Base-by-base conservation (phyloP, 768 basidiomycete genomes). In the Rhizopogon rudus region DNA sequence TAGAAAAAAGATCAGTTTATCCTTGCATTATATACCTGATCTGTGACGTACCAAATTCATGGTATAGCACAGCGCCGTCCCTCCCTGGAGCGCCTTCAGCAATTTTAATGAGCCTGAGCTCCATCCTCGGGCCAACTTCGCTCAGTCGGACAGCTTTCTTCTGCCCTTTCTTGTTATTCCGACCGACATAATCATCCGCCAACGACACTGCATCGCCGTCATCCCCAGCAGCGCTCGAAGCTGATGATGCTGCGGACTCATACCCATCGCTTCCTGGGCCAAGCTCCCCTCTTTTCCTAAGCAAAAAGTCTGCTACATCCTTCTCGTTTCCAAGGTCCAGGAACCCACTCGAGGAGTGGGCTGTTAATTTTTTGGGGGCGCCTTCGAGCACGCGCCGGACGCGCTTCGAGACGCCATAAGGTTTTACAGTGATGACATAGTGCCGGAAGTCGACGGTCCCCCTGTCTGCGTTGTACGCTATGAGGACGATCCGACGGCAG, bases 51-150 rank as follows among this genome's bases (percentile, higher is more conserved):
- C 96, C 88, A 63, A 97, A 90, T 72, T 91, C 87, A 67, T 99
- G 97, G 75, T 89, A 97, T 40, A 99, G 87, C 1, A 98, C 92
- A 59, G 81, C 83, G 6, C 97, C 93, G 70, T 96, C 93, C 63
- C 87, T 95, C 13, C 95, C 97, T 5, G 95, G 94, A 16, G 91
- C 76, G 22, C 97, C 96, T 69, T 98, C 96, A 16, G 86, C 83
- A 55, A 99, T 93, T 77, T 99, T 99, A 62, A 98, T 83, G 61
- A 99, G 73, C 59, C 82, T 80, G 61, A 98, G 73, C 71, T 99
- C 97, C 85, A 99, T 87, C 65, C 97, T 78, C 40, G 97, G 97
- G 1, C 97, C 97, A 43, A 98, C 83, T 72, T 99, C 97, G 52
- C 96, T 90, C 51, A 99, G 75, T 61, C 86, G 80, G 10, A 99